phyloP scores from a whole-genome alignment of 257 asterid species.

The Gentiana straminea region DNA sequence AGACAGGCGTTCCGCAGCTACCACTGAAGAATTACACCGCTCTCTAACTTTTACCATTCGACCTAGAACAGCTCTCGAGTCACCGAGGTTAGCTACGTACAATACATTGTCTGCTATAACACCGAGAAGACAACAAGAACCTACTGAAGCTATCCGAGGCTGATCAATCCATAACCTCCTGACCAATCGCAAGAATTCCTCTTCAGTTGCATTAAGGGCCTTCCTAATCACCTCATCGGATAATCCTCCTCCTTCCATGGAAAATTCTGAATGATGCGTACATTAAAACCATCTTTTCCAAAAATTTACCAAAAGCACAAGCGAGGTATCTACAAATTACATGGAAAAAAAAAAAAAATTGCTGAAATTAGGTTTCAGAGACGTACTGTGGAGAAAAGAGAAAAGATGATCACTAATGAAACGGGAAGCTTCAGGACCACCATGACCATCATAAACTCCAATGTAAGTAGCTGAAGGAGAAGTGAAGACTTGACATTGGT shows the following conservation, averaged over 20 bases:
- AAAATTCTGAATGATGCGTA: conserved; percentile 13
- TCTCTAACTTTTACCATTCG: conserved; percentile 13
- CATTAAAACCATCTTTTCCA: not conserved
- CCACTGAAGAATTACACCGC: conserved; percentile 8
- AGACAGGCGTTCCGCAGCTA: conserved; percentile 30
- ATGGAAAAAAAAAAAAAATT: not conserved
- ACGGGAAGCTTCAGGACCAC: conserved; percentile 39
- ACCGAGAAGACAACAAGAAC: conserved; percentile 35
- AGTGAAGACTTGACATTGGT: conserved; percentile 32
- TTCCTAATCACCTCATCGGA: conserved; percentile 34
- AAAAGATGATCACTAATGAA: conserved; percentile 26
- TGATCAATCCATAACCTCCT: conserved; percentile 22
- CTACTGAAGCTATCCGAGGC: conserved; percentile 33
- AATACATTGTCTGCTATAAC: conserved; percentile 22
- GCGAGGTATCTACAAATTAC: not conserved
- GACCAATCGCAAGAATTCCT: conserved; percentile 26
- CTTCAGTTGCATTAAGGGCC: conserved; percentile 25
- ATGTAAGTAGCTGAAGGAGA: conserved; percentile 29
- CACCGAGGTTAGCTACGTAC: conserved; percentile 35
- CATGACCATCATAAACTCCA: conserved; percentile 42
- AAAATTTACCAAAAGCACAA: not conserved
- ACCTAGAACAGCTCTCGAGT: conserved; percentile 36
- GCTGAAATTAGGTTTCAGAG: not conserved
- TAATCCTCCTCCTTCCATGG: conserved; percentile 26
- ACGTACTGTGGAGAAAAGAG: conserved; percentile 25